A percentile compares a stretch with the other conserved stretches of the same genome.
Evolutionary conservation across 345 rosid genomes (phyloP).

Genomic region (Hibiscus syriacus): DNA sequence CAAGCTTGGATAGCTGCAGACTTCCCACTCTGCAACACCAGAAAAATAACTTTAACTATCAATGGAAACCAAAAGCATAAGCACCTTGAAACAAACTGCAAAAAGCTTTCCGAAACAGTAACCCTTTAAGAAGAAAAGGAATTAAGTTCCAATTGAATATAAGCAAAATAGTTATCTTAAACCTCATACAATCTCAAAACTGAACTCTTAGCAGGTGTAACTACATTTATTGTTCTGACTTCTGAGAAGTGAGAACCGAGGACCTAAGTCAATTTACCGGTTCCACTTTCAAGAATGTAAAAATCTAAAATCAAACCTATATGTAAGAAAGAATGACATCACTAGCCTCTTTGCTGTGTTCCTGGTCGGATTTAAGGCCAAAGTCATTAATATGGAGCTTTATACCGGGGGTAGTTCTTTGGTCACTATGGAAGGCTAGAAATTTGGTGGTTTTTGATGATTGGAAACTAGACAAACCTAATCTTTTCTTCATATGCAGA

Average conservation of each 20-base stretch:
- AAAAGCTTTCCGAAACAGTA: neutral
- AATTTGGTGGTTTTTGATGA: too few relatives aligned
- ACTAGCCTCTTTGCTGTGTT: too few relatives aligned
- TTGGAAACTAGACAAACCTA: too few relatives aligned
- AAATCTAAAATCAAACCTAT: neutral
- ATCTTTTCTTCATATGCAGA: too few relatives aligned
- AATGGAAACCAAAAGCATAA: slow-evolving; percentile 3
- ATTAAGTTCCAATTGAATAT: neutral
- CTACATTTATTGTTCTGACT: neutral
- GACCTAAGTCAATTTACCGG: neutral
- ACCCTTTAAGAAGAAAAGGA: neutral
- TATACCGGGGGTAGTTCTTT: too few relatives aligned
- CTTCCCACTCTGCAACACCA: slow-evolving; percentile 77
- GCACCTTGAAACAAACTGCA: neutral
- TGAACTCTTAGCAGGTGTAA: slow-evolving; percentile 3
- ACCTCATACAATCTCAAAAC: neutral
- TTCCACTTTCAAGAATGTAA: neutral
- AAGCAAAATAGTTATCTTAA: neutral
- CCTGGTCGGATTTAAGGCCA: too few relatives aligned
- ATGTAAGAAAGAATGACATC: neutral
- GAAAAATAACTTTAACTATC: slow-evolving; percentile 2
- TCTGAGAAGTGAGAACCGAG: neutral
- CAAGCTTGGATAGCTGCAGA: slow-evolving; percentile 90
- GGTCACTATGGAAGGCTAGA: too few relatives aligned
- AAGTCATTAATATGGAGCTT: too few relatives aligned